phyloP scores from a whole-genome alignment of 257 asterid species.

The Haberlea rhodopensis region DNA sequence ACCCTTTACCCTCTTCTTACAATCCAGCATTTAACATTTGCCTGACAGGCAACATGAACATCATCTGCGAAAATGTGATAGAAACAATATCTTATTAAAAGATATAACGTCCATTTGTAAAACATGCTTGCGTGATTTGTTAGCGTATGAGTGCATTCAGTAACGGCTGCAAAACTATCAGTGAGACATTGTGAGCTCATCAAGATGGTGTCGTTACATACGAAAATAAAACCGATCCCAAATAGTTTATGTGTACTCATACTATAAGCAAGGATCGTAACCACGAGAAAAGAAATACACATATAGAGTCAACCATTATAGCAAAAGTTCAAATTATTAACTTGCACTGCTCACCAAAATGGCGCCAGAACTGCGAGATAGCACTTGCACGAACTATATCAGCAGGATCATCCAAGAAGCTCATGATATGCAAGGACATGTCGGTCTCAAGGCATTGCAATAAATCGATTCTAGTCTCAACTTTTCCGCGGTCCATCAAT shows the following conservation, averaged over 20 bases:
- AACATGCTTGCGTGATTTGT: background rate
- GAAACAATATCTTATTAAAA: no score
- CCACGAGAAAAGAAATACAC: background rate
- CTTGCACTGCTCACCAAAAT: slow-evolving; percentile 53
- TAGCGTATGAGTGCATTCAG: background rate
- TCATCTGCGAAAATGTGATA: no score
- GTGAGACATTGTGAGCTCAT: no score
- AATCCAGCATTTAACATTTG: no score
- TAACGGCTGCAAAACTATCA: background rate
- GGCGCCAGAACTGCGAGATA: slow-evolving; percentile 62
- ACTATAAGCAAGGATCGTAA: background rate
- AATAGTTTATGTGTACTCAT: background rate
- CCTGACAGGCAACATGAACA: no score
- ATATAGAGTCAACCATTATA: background rate
- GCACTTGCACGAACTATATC: slow-evolving; percentile 59
- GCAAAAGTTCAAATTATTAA: background rate
- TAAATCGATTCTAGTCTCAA: slow-evolving; percentile 45
- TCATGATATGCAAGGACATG: slow-evolving; percentile 42
- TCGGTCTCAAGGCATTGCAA: slow-evolving; percentile 51
- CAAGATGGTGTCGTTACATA: background rate
- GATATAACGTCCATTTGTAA: no score
- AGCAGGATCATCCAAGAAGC: slow-evolving; percentile 59
- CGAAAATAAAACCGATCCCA: no score
- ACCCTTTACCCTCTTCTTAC: no score
- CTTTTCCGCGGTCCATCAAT: slow-evolving; percentile 30